Evolutionary conservation across 2,329 filamentous ascomycete species (phyloP), one percentile per base, ranked within the genome.

Genomic region (Daldinia eschscholtzii): DNA sequence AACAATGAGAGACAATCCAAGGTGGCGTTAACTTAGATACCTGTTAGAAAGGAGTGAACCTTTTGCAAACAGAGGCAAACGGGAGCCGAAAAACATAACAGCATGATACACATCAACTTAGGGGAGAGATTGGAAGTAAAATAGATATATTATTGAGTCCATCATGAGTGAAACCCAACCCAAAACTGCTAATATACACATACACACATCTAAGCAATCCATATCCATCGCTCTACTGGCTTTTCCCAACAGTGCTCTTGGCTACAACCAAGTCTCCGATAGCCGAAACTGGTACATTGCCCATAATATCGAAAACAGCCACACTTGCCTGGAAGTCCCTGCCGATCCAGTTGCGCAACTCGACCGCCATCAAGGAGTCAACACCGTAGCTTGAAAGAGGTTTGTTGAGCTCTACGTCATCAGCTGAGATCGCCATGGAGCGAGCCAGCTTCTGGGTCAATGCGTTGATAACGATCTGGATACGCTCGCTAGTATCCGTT

Each of bases 301-400:
- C 67, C 73, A 75, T 72, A 30, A 74, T 72, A 13, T 74, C 73
- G 35, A 74, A 75, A 7, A 75, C 67, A 12, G 73, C 67, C 1
- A 74, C 64, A 4, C 53, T 56, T 1, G 67, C 68, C 10, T 55
- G 50, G 41, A 72, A 72, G 5, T 72, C 64, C 7, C 60, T 64
- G 3, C 53, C 52, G 0, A 80, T 74, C 76, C 78, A 80, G 33
- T 76, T 78, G 0, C 78, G 73, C 20, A 80, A 37, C 53, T 80
- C 78, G 0, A 80, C 74, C 0, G 78, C 78, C 50, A 80, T 73
- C 4, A 80, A 67, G 0, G 78, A 80, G 56, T 80, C 78, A 2
- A 79, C 75, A 3, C 78, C 78, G 52, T 75, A 76, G 2, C 73
- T 76, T 0, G 75, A 75, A 0, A 79, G 71, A 6, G 72, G 72